Evolutionary conservation across 345 rosid genomes (phyloP).

Genomic region (Brassica rapa): DNA sequence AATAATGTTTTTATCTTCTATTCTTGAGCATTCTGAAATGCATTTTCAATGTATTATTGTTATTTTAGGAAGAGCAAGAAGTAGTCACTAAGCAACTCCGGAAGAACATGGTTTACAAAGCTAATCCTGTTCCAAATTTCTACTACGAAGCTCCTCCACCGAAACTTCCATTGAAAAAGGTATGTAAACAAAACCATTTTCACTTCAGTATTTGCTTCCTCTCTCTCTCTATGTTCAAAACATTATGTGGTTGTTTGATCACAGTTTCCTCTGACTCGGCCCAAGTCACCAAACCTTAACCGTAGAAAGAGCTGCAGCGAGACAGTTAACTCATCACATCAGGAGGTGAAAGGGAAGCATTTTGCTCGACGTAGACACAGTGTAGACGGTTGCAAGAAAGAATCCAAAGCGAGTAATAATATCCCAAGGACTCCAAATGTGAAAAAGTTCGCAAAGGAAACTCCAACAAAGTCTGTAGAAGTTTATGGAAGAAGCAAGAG

Average conservation of each 20-base stretch:
- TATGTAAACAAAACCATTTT: constrained; percentile 26
- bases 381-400: constrained; percentile 52
- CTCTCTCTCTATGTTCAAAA: no score
- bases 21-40: constrained; percentile 3
- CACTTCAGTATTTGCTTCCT: background rate
- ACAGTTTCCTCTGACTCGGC: constrained; percentile 84
- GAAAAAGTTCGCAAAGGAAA: constrained; percentile 26
- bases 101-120: constrained; percentile 74
- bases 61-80: constrained; percentile 89
- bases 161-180: constrained; percentile 80
- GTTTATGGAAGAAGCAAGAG: constrained; percentile 8
- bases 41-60: background rate
- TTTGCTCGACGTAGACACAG: constrained; percentile 74
- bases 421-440: constrained; percentile 26
- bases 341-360: constrained; percentile 55
- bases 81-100: constrained; percentile 85
- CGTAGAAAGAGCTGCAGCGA: constrained; percentile 93
- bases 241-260: constrained; percentile 9
- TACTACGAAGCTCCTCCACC: constrained; percentile 90
- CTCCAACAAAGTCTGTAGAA: constrained; percentile 19
- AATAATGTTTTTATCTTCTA: background rate
- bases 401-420: background rate
- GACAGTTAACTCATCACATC: constrained; percentile 44
- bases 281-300: constrained; percentile 66
- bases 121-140: constrained; percentile 89